phyloP scores from a whole-genome alignment of 148 eudicot species.

The Salicornia ramosissima region DNA sequence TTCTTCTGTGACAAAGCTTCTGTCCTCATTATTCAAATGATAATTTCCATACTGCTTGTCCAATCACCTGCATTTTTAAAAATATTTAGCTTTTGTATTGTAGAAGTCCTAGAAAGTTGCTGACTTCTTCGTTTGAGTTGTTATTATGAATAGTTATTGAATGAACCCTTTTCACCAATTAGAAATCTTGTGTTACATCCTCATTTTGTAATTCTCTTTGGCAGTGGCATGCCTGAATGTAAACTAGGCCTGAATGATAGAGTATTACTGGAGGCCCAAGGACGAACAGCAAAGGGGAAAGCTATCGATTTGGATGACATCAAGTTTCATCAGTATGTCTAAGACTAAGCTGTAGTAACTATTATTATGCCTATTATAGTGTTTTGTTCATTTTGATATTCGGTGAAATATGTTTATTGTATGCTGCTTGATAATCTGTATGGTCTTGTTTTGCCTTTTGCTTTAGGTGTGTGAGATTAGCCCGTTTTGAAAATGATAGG shows the following conservation, averaged over 20 bases:
- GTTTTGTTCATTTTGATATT: background rate
- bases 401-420: background rate
- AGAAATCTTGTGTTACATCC: background rate
- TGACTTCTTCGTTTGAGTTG: background rate
- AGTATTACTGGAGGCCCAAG: constrained; percentile 94
- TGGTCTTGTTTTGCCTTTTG: constrained; percentile 14
- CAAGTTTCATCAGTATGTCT: constrained; percentile 94
- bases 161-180: background rate
- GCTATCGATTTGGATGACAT: constrained; percentile 96
- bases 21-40: background rate
- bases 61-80: background rate
- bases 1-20: background rate
- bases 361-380: constrained; percentile 9
- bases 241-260: constrained; percentile 95
- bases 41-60: background rate
- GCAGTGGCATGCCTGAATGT: constrained; percentile 99
- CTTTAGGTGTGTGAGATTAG: constrained; percentile 86
- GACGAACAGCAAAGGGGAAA: constrained; percentile 83
- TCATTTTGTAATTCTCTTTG: constrained; percentile 12
- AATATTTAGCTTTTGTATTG: background rate
- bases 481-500: constrained; percentile 90
- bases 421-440: constrained; percentile 3
- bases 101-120: background rate
- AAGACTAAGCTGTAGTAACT: background rate
- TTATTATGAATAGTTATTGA: background rate